Evolutionary conservation across 192 early-diverging fungal genomes (phyloP).

Genomic region (Geosiphon pyriformis): DNA sequence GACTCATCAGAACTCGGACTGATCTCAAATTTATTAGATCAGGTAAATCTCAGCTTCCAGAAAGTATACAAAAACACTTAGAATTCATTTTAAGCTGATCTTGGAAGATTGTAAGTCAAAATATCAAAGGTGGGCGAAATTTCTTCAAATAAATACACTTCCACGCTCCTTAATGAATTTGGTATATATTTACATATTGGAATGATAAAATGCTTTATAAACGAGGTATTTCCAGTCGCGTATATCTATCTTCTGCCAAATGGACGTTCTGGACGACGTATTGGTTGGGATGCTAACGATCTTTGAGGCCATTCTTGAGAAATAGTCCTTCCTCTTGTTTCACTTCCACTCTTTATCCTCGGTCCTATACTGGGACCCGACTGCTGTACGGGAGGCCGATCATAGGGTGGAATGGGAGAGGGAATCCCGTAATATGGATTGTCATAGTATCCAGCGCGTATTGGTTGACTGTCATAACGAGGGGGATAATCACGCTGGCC

Average conservation of each 20-base stretch:
- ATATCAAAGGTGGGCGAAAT: too few relatives aligned
- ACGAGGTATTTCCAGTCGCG: too few relatives aligned
- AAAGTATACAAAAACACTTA: too few relatives aligned
- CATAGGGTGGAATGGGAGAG: slow-evolving; percentile 16
- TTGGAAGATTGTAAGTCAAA: too few relatives aligned
- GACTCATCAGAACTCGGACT: too few relatives aligned
- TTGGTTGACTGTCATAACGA: slow-evolving; percentile 18
- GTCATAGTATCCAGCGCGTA: slow-evolving; percentile 23
- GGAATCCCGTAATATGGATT: slow-evolving; percentile 24
- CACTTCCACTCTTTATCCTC: slow-evolving; percentile 16
- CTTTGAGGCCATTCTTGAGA: slow-evolving; percentile 19
- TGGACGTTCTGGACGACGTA: slow-evolving; percentile 16
- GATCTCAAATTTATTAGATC: too few relatives aligned
- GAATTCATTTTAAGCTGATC: too few relatives aligned
- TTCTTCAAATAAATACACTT: too few relatives aligned
- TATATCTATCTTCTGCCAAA: slow-evolving; percentile 19
- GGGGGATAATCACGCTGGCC: slow-evolving; percentile 19
- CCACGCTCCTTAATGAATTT: too few relatives aligned
- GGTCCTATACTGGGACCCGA: slow-evolving; percentile 18
- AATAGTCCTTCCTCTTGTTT: slow-evolving; percentile 13
- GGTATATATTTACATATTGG: too few relatives aligned
- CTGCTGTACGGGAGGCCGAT: slow-evolving; percentile 22
- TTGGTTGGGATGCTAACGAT: slow-evolving; percentile 17
- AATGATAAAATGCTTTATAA: too few relatives aligned
- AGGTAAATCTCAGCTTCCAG: too few relatives aligned